Base-by-base conservation (phyloP, 805 yeast genomes). In the Saturnispora silvae region DNA sequence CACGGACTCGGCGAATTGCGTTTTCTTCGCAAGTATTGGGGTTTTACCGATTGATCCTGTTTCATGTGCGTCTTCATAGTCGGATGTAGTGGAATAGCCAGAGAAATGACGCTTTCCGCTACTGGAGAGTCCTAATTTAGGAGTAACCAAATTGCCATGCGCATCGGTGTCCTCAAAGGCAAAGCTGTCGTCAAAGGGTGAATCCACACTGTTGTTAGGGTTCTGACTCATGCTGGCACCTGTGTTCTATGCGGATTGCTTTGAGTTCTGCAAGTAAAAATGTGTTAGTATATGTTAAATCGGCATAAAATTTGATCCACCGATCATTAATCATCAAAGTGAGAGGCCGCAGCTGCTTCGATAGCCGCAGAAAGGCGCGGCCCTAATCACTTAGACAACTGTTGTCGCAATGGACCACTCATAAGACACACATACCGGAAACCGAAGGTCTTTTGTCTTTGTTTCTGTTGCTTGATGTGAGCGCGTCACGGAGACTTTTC, bases 41-140 rank as follows among this genome's bases (percentile, higher is more conserved):
- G 58, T 50, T 24, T 52, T 47, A 10, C 46, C 45, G 29, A 47
- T 42, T 20, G 50, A 46, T 9, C n/a, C n/a, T 8, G 28, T 11
- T 11, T 25, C 28, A 7, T 16, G 40, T n/a, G 45, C 37, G 36
- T 45, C 49, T 25, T 44, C 47, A 31, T 33, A 40, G 22, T 39
- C 37, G 4, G 47, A 47, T 13, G 35, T 34, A 3, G 44, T 42
- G 20, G 41, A 38, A 28, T 44, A 40, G n/a, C 44, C 45, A 20
- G 47, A 44, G 20, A 46, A 40, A 20, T 44, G 43, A n/a, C 47
- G 38, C 23, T 34, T 46, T 4, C 30, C 38, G 19, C 41, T 41
- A 7, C 30, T 33, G n/a, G 28, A 35, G 31, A 37, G 46, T 4
- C 44, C 49, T 20, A 33, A 30, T 9, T 34, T 33, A 11, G 43